Evolutionary conservation across 805 yeast species (phyloP).

Genomic region (Saccharomyces eubayanus): DNA sequence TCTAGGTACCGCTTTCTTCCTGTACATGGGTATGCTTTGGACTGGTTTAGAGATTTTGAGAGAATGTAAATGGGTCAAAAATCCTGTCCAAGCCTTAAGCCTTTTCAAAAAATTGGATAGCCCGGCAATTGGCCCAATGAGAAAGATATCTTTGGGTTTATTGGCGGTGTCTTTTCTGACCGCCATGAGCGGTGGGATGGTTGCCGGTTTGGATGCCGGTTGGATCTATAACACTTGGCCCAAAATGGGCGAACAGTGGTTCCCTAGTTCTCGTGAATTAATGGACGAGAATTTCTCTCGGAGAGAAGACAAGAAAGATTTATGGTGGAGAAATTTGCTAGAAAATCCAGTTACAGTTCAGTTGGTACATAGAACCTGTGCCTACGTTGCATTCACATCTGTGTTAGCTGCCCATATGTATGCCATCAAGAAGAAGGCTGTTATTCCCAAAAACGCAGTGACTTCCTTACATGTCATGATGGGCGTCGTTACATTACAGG

Average conservation of each 20-base stretch:
- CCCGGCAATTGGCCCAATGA: slow-evolving; percentile 50
- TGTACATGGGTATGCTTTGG: slow-evolving; percentile 84
- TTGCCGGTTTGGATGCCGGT: slow-evolving; percentile 97
- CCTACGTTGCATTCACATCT: slow-evolving; percentile 68
- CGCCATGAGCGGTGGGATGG: slow-evolving; percentile 96
- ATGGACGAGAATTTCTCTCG: slow-evolving; percentile 68
- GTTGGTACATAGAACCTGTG: slow-evolving; percentile 78
- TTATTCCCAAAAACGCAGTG: slow-evolving; percentile 50
- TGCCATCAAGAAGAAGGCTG: slow-evolving; percentile 45
- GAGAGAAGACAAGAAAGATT: slow-evolving; percentile 56
- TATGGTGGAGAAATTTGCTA: slow-evolving; percentile 84
- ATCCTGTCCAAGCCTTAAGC: slow-evolving; percentile 50
- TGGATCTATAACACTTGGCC: slow-evolving; percentile 94
- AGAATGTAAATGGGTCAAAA: slow-evolving; percentile 59
- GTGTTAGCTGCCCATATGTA: slow-evolving; percentile 65
- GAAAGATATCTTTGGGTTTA: slow-evolving; percentile 47
- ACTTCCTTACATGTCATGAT: slow-evolving; percentile 55
- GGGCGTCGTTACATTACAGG: slow-evolving; percentile 83
- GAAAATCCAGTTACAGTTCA: slow-evolving; percentile 97
- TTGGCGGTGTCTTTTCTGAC: slow-evolving; percentile 71
- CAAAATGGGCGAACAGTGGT: slow-evolving; percentile 79
- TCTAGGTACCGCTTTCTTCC: slow-evolving; percentile 81
- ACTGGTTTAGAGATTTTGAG: slow-evolving; percentile 79
- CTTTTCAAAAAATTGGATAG: slow-evolving; percentile 52
- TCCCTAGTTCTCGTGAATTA: slow-evolving; percentile 72